Conservation (phyloP, 768 basidiomycete genomes). For the Boletus vinaceobasis region DNA sequence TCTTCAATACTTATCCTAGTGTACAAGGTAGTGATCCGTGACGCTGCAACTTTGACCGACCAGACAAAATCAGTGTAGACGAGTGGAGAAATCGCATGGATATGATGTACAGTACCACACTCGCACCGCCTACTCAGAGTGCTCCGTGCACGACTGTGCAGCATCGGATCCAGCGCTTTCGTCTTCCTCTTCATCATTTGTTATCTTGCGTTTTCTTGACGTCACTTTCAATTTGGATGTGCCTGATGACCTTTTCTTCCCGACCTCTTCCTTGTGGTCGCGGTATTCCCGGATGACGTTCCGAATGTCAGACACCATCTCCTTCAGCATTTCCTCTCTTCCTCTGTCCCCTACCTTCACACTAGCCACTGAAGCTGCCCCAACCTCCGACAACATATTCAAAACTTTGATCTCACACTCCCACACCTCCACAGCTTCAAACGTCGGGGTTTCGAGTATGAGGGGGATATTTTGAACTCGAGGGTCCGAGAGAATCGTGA, state of each 20-base stretch:
- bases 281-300: constrained; percentile 11
- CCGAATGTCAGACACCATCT: constrained; percentile 12
- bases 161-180: constrained; percentile 4
- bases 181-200: constrained; percentile 6
- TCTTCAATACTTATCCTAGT: not conserved
- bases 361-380: not conserved
- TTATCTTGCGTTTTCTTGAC: constrained; percentile 5
- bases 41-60: not conserved
- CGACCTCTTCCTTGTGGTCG: constrained; percentile 4
- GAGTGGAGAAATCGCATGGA: not conserved
- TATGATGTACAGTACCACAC: not conserved
- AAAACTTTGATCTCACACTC: constrained; percentile 66
- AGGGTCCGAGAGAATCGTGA: constrained; percentile 62
- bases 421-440: constrained; percentile 69
- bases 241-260: not conserved
- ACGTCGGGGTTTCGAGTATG: constrained; percentile 77
- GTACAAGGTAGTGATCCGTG: not conserved
- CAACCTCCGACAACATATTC: constrained; percentile 37
- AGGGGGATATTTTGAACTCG: constrained; percentile 70
- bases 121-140: not conserved
- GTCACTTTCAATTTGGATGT: constrained; percentile 1
- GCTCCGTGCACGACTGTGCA: not conserved
- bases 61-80: not conserved
- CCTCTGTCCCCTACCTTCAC: not conserved
- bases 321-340: constrained; percentile 2